Conservation (phyloP, 2,329 filamentous ascomycete genomes). For the Gaeumannomyces tritici region DNA sequence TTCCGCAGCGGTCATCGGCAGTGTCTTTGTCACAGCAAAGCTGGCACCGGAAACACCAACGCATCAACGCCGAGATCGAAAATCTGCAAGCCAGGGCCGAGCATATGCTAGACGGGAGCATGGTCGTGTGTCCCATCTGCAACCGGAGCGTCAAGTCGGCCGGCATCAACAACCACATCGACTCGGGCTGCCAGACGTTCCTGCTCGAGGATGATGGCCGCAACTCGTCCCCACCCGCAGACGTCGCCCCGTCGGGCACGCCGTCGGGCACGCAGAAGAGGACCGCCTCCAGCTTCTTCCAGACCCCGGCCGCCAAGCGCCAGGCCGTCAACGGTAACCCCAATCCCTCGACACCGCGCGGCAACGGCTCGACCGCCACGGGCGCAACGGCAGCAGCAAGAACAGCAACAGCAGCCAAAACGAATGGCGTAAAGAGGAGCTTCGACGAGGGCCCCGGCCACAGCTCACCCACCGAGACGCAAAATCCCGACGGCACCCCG, state of each 20-base stretch:
- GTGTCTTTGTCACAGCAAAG: not conserved
- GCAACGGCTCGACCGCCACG: slow-evolving; percentile 19
- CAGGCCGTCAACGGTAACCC: slow-evolving; percentile 23
- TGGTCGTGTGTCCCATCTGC: slow-evolving; percentile 76
- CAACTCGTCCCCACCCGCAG: slow-evolving; percentile 18
- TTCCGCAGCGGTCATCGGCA: not conserved
- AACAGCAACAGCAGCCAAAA: slow-evolving; percentile 4
- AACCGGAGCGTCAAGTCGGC: slow-evolving; percentile 58
- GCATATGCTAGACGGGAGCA: slow-evolving; percentile 10
- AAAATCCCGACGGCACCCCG: slow-evolving; percentile 5
- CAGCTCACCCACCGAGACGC: slow-evolving; percentile 10
- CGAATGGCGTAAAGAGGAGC: slow-evolving; percentile 36
- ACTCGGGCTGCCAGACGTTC: slow-evolving; percentile 66
- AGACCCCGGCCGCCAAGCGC: slow-evolving; percentile 49
- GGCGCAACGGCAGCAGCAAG: not conserved
- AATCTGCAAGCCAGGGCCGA: not conserved
- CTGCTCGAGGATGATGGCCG: slow-evolving; percentile 41
- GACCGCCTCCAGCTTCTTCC: slow-evolving; percentile 48
- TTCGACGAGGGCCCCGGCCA: slow-evolving; percentile 45
- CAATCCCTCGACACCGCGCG: slow-evolving; percentile 19
- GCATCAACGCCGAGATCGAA: not conserved
- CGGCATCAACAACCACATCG: slow-evolving; percentile 85
- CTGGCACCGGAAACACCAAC: not conserved
- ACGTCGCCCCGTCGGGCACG: slow-evolving; percentile 15
- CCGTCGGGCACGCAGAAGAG: slow-evolving; percentile 39